Percentiles rank a stretch among this genome's conserved stretches.
These are phyloP conservation scores for Teunomyces lycoperdinae DNA, from an alignment of 805 yeast species.

Conservation along the genomic window DNA sequence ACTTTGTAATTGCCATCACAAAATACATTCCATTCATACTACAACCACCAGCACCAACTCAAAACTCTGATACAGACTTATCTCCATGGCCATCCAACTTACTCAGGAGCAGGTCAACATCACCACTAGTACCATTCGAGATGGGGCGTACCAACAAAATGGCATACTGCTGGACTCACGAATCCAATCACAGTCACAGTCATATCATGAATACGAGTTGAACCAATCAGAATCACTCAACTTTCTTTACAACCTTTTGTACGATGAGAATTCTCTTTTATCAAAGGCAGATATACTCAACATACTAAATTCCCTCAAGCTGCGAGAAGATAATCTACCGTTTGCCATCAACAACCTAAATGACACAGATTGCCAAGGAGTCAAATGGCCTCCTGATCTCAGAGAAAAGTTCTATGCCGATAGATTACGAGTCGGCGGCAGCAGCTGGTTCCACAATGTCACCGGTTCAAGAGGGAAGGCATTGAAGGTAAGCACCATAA, in stretches of 20 bases:
- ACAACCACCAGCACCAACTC: background rate
- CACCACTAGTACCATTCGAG: constrained; percentile 7
- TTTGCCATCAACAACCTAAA: constrained; percentile 15
- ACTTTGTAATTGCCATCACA: no score
- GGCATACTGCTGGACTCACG: background rate
- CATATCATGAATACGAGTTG: constrained; percentile 22
- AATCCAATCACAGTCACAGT: constrained; percentile 1
- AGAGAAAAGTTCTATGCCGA: constrained; percentile 31
- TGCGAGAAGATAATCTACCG: constrained; percentile 34
- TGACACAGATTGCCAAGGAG: constrained; percentile 34
- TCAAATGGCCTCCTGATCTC: constrained; percentile 33
- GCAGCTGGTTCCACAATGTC: constrained; percentile 38
- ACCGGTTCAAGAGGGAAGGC: constrained; percentile 33
- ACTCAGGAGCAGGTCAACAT: constrained; percentile 10
- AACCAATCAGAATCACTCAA: constrained; percentile 41
- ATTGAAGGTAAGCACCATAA: constrained; percentile 27
- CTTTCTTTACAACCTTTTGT: constrained; percentile 37
- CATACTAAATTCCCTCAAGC: constrained; percentile 34
- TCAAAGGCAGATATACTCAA: constrained; percentile 35
- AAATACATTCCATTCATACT: no score
- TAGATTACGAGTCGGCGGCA: constrained; percentile 31
- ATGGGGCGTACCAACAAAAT: constrained; percentile 1
- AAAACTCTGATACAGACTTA: background rate
- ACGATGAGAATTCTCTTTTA: constrained; percentile 32
- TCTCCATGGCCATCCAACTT: constrained; percentile 10